These are phyloP conservation scores for Pseudoneurospora amorphoporcata DNA, from an alignment of 495 filamentous ascomycete genomes.

Conservation along the genomic window DNA sequence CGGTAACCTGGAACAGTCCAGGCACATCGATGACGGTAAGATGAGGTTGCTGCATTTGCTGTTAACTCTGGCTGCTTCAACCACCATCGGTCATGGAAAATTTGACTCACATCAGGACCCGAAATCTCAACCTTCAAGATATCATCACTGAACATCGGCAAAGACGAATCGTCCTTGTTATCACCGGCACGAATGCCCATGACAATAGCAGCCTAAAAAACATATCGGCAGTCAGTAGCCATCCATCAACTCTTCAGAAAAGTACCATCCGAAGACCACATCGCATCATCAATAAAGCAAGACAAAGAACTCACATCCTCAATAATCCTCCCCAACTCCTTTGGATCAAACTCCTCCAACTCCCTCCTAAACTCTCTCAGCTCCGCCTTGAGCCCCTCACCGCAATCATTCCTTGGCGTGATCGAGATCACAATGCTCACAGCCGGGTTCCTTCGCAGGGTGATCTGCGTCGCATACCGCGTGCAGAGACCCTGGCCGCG, in stretches of 20 bases:
- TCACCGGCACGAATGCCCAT: slow-evolving; percentile 34
- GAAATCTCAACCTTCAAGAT: slow-evolving; percentile 52
- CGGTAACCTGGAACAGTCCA: slow-evolving; percentile 10
- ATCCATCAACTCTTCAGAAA: no score
- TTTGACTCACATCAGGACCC: slow-evolving; percentile 35
- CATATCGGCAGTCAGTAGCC: no score
- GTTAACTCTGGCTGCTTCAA: no score
- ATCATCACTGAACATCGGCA: slow-evolving; percentile 44
- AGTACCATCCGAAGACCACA: background rate
- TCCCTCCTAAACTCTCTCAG: slow-evolving; percentile 9
- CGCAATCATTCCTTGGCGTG: slow-evolving; percentile 31
- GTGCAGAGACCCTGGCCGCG: slow-evolving; percentile 39
- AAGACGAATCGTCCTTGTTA: slow-evolving; percentile 18
- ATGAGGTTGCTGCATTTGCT: background rate
- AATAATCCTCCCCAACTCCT: slow-evolving; percentile 19
- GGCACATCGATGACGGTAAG: slow-evolving; percentile 18
- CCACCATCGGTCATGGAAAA: no score
- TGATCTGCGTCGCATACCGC: slow-evolving; percentile 44
- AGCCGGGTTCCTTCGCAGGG: slow-evolving; percentile 32
- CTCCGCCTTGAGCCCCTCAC: background rate
- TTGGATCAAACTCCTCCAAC: slow-evolving; percentile 11
- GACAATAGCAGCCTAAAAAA: slow-evolving; percentile 23
- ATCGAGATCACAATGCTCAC: slow-evolving; percentile 26
- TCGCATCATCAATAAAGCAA: background rate
- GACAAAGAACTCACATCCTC: slow-evolving; percentile 3